Base-by-base conservation (phyloP, 1,284 basidiomycete genomes). In the Trichosporon sp. region DNA sequence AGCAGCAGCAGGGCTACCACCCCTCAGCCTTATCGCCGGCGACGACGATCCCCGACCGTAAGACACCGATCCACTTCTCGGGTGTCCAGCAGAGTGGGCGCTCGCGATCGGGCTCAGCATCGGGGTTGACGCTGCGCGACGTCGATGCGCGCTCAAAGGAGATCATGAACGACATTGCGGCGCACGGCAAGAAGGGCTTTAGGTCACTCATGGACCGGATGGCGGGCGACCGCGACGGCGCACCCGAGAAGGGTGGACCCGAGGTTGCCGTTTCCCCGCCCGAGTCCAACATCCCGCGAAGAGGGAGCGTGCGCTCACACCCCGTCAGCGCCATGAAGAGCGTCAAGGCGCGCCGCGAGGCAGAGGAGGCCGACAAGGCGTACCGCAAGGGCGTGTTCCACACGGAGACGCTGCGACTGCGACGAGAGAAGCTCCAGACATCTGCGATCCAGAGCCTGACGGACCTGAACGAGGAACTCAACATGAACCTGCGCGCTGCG, bases 351-450 rank as follows among this genome's bases (percentile, higher is more conserved):
- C 96, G 94, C 85, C 87, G 94, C 67, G 95, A 97, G 76, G 91
- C 92, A 2, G 95, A 96, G 66, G 94, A 96, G 81, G 93, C 95
- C 91, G 96, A 98, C 83, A 92, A 91, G 81, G 93, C 95, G 73
- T 99, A 98, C 78, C 88, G 96, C 38, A 91, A 91, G 75, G 94
- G 90, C 43, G 90, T 99, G 37, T 92, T 98, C 83, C 94, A 94
- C 89, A 86, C 96, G 31, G 96, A 99, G 85, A 98, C 96, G 0
- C 87, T 98, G 26, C 87, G 95, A 32, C 85, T 97, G 38, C 88
- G 92, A 54, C 87, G 92, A 72, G 89, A 90, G 19, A 95, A 94
- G 84, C 92, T 91, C 48, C 85, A 96, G 54, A 90, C 92, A 76
- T 90, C 91, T 46, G 94, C 92, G 3, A 91, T 91, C 76, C 91